Evolutionary conservation across 139 green algal species (phyloP).

Genomic region (Zygnema circumcarinatum): DNA sequence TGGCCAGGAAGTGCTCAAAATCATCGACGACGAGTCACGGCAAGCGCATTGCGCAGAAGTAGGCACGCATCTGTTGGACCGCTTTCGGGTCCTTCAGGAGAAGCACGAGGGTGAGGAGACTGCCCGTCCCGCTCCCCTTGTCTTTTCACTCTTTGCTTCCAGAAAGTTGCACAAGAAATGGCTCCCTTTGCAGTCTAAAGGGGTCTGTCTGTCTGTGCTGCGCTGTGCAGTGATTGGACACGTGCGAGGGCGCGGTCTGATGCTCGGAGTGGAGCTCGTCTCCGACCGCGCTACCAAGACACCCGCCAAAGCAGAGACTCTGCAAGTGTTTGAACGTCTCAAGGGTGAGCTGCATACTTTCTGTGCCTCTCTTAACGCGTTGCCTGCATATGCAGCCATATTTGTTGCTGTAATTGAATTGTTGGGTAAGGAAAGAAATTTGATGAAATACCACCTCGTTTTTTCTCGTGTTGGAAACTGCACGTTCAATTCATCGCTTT

Average conservation of each 20-base stretch:
- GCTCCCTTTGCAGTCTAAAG: neutral
- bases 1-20: conserved; percentile 84
- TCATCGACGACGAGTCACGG: conserved; percentile 62
- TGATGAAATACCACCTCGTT: conserved; percentile 8
- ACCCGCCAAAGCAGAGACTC: conserved; percentile 80
- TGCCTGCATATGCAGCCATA: too few relatives aligned
- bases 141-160: neutral
- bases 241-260: conserved; percentile 89
- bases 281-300: conserved; percentile 88
- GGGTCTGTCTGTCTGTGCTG: neutral
- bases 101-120: conserved; percentile 55
- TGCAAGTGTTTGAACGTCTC: conserved; percentile 84
- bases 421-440: conserved; percentile 9
- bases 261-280: conserved; percentile 96
- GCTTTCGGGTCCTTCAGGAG: conserved; percentile 36
- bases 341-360: too few relatives aligned
- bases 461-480: too few relatives aligned
- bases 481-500: too few relatives aligned
- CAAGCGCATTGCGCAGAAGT: conserved; percentile 64
- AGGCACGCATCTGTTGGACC: conserved; percentile 40
- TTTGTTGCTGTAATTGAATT: neutral
- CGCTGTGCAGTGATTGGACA: conserved; percentile 85
- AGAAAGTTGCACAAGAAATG: neutral
- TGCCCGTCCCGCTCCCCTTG: neutral
- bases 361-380: neutral